Evolutionary conservation across 2,329 filamentous ascomycete species (phyloP).

Genomic region (Venturia oleaginea): DNA sequence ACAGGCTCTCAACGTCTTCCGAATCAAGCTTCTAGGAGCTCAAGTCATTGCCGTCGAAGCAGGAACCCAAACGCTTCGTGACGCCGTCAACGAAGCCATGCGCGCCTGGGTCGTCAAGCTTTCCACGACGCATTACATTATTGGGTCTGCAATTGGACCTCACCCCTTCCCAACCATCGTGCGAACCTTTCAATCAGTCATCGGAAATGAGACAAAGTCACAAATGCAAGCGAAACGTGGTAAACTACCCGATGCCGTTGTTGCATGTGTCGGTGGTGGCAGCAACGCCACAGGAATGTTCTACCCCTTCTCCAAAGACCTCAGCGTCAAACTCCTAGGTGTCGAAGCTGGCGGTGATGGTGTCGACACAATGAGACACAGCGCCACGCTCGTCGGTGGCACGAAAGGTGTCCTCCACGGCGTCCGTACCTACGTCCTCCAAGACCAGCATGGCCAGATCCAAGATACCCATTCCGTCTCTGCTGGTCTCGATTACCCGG

Average conservation of each 20-base stretch:
- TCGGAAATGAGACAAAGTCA: conserved; percentile 86
- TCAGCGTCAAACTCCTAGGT: conserved; percentile 76
- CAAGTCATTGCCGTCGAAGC: conserved; percentile 89
- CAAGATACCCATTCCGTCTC: conserved; percentile 92
- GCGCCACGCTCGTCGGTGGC: conserved; percentile 77
- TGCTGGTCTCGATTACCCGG: conserved; percentile 92
- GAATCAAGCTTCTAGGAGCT: conserved; percentile 91
- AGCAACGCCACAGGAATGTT: conserved; percentile 98
- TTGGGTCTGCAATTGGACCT: conserved; percentile 92
- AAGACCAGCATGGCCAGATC: conserved; percentile 89
- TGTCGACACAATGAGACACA: conserved; percentile 74
- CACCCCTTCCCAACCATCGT: conserved; percentile 98
- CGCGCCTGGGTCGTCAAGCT: conserved; percentile 90
- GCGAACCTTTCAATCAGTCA: conserved; percentile 93
- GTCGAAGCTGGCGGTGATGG: conserved; percentile 95
- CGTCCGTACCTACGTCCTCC: conserved; percentile 89
- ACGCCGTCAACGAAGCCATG: conserved; percentile 86
- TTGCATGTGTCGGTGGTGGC: conserved; percentile 92
- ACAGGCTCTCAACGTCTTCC: conserved; percentile 95
- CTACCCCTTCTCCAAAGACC: conserved; percentile 84
- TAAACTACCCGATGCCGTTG: conserved; percentile 89
- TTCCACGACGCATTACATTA: conserved; percentile 94
- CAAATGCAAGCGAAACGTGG: conserved; percentile 80
- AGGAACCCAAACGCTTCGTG: conserved; percentile 57
- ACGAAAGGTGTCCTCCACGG: conserved; percentile 91